Percentiles rank a stretch among this genome's conserved stretches.
Conservation (phyloP, 768 basidiomycete species). For the Phanerochaete sordida region DNA sequence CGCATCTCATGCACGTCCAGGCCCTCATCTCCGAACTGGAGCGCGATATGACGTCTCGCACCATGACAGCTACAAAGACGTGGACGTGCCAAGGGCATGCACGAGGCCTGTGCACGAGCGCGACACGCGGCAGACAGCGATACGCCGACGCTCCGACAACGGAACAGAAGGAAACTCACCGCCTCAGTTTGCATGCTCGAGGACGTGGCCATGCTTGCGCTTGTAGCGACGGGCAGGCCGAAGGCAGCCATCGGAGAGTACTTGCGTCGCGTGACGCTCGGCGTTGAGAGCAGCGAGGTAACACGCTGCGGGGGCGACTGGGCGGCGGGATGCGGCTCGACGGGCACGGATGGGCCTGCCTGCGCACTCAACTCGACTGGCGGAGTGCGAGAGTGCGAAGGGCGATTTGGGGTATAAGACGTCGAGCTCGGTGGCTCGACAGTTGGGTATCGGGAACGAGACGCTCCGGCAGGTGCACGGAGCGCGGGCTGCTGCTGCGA, state of each 20-base stretch:
- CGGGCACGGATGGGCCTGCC: background rate
- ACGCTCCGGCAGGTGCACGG: background rate
- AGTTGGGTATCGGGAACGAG: background rate
- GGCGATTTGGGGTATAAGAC: background rate
- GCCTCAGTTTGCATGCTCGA: constrained; percentile 1
- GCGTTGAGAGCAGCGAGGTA: constrained; percentile 7
- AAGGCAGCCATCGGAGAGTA: constrained; percentile 15
- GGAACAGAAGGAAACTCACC: constrained; percentile 1
- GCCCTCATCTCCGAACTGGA: background rate
- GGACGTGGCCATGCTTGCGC: background rate
- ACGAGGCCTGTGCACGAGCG: background rate
- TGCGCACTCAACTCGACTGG: background rate
- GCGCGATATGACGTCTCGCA: background rate
- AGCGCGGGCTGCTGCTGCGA: too few species aligned
- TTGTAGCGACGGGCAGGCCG: constrained; percentile 1
- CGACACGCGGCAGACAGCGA: too few species aligned
- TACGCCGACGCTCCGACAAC: background rate
- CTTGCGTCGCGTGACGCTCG: constrained; percentile 12
- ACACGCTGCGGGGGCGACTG: background rate
- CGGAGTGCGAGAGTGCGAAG: background rate
- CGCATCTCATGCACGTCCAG: background rate
- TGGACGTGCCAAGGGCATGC: background rate
- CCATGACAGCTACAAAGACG: background rate
- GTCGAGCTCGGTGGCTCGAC: background rate
- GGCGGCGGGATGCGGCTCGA: background rate